Conservation (phyloP, 2,329 filamentous ascomycete species). For the Clonostachys solani region DNA sequence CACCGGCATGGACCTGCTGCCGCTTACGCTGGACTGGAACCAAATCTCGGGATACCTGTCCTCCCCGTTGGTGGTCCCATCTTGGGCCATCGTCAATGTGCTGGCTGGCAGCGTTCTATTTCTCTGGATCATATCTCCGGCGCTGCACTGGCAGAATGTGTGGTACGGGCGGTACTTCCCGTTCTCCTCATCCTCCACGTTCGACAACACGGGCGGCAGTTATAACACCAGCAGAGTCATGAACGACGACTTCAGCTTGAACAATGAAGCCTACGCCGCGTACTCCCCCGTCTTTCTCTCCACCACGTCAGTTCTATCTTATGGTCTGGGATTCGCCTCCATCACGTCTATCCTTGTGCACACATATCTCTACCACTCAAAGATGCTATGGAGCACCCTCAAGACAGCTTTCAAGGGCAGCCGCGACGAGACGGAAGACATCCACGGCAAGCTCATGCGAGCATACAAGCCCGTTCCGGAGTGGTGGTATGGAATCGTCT, state of each 20-base stretch:
- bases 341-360: constrained; percentile 49
- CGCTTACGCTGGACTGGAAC: constrained; percentile 65
- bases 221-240: constrained; percentile 57
- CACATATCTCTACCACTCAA: constrained; percentile 45
- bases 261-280: constrained; percentile 48
- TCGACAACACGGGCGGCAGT: constrained; percentile 52
- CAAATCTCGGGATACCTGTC: constrained; percentile 51
- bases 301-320: constrained; percentile 49
- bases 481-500: constrained; percentile 50
- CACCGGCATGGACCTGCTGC: constrained; percentile 57
- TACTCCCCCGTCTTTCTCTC: constrained; percentile 54
- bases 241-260: constrained; percentile 43
- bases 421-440: constrained; percentile 37
- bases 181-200: constrained; percentile 46
- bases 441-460: constrained; percentile 51
- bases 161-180: constrained; percentile 51
- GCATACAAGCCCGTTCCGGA: constrained; percentile 50
- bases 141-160: constrained; percentile 42
- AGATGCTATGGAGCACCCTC: constrained; percentile 34
- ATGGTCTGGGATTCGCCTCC: constrained; percentile 53
- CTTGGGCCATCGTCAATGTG: constrained; percentile 57
- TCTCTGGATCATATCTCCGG: constrained; percentile 41
- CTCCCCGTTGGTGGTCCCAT: constrained; percentile 54
- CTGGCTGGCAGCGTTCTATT: constrained; percentile 43
- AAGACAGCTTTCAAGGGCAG: constrained; percentile 20